Evolutionary conservation across 768 basidiomycete species (phyloP).

Genomic region (Panaeolus papilionaceus): DNA sequence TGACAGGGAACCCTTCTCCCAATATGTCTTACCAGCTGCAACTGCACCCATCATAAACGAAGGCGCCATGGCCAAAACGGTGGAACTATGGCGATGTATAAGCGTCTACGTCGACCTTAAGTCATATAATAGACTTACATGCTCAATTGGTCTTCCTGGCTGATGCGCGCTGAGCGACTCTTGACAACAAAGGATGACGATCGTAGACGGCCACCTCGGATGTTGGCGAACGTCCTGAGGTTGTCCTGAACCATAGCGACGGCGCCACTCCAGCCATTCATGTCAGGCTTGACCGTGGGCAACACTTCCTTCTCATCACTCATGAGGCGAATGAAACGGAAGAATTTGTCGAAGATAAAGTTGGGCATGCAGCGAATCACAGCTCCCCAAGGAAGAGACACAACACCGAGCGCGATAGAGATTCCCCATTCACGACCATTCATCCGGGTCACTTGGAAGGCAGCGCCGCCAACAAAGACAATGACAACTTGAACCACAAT

Average conservation of each 20-base stretch:
- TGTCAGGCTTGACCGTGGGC: constrained; percentile 66
- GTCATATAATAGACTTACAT: constrained; percentile 39
- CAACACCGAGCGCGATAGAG: constrained; percentile 83
- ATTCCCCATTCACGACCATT: constrained; percentile 92
- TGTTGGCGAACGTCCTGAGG: constrained; percentile 77
- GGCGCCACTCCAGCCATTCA: constrained; percentile 77
- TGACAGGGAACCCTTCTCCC: constrained; percentile 61
- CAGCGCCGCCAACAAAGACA: constrained; percentile 89
- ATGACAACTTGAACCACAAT: constrained; percentile 86
- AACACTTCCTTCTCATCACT: constrained; percentile 63
- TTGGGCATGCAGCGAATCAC: constrained; percentile 85
- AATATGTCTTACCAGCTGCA: constrained; percentile 74
- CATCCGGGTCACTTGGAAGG: constrained; percentile 87
- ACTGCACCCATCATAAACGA: constrained; percentile 51
- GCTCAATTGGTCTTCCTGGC: constrained; percentile 54
- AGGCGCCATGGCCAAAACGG: constrained; percentile 58
- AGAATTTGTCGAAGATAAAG: constrained; percentile 70
- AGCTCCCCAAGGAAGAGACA: constrained; percentile 88
- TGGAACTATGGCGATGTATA: constrained; percentile 32
- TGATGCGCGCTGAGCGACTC: constrained; percentile 68
- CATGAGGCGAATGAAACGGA: constrained; percentile 59
- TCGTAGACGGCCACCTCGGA: constrained; percentile 89
- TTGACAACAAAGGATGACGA: constrained; percentile 87
- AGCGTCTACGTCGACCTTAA: constrained; percentile 5
- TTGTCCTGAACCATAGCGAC: constrained; percentile 87